phyloP scores from a whole-genome alignment of 2,329 filamentous ascomycete species.

The Hypoxylon sp. region DNA sequence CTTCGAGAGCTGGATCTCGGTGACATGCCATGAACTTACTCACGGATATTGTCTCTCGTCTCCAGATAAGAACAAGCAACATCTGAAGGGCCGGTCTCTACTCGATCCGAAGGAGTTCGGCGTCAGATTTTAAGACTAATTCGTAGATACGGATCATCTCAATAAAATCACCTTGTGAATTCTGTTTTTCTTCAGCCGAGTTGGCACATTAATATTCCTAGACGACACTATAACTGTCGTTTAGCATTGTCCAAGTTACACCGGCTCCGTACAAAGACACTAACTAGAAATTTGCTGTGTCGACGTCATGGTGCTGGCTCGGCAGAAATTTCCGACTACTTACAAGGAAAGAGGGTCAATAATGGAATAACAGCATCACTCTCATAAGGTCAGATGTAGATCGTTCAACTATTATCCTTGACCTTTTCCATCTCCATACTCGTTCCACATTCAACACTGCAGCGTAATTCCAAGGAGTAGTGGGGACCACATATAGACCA shows the following conservation, averaged over 20 bases:
- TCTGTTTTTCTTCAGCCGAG: not conserved
- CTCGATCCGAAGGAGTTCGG: constrained; percentile 12
- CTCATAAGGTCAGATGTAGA: no score
- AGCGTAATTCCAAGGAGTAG: not conserved
- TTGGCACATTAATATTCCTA: not conserved
- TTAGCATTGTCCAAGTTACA: not conserved
- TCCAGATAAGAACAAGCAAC: constrained; percentile 16
- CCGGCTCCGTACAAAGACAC: not conserved
- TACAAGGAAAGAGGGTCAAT: no score
- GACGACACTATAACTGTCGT: not conserved
- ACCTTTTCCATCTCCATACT: not conserved
- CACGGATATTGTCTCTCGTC: constrained; percentile 22
- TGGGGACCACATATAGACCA: not conserved
- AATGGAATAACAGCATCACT: no score
- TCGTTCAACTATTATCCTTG: no score
- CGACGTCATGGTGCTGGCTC: no score
- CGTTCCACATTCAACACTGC: not conserved
- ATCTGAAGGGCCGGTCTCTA: not conserved
- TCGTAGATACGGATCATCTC: constrained; percentile 30
- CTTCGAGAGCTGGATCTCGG: constrained; percentile 29
- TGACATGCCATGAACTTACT: constrained; percentile 25
- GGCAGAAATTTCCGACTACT: no score
- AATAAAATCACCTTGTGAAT: constrained; percentile 33
- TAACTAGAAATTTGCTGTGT: no score
- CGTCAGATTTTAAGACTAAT: constrained; percentile 12